phyloP scores from a whole-genome alignment of 2,329 filamentous ascomycete species.

The Pseudocercospora vitis region DNA sequence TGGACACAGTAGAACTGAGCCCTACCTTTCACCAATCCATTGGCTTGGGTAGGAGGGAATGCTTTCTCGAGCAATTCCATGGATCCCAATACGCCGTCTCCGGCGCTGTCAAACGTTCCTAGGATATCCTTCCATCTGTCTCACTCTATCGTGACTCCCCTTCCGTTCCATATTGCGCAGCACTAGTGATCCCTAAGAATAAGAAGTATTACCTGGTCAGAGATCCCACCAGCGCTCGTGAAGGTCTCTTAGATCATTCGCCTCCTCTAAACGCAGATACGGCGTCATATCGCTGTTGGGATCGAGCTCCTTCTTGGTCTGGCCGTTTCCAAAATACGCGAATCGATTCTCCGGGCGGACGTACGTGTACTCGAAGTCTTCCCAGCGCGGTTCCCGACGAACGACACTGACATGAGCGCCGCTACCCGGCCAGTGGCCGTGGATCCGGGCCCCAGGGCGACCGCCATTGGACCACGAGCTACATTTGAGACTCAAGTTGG shows the following conservation, averaged over 20 bases:
- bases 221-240: conserved; percentile 65
- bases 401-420: conserved; percentile 61
- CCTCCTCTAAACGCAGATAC: conserved; percentile 59
- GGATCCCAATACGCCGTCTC: not conserved
- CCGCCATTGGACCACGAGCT: conserved; percentile 73
- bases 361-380: conserved; percentile 59
- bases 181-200: not conserved
- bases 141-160: conserved; percentile 20
- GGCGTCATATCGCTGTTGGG: conserved; percentile 60
- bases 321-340: conserved; percentile 67
- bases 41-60: not conserved
- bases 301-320: conserved; percentile 60
- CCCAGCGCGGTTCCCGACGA: conserved; percentile 57
- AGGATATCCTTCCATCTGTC: conserved; percentile 8
- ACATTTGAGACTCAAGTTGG: conserved; percentile 61
- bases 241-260: conserved; percentile 61
- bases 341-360: conserved; percentile 53
- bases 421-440: conserved; percentile 69
- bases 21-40: not conserved
- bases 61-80: not conserved
- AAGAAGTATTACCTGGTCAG: conserved; percentile 8
- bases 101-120: conserved; percentile 9
- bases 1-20: not conserved
- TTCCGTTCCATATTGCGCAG: not conserved
- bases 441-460: conserved; percentile 60